Base-by-base conservation (phyloP, 2,329 filamentous ascomycete species). In the Calonectria hongkongensis region DNA sequence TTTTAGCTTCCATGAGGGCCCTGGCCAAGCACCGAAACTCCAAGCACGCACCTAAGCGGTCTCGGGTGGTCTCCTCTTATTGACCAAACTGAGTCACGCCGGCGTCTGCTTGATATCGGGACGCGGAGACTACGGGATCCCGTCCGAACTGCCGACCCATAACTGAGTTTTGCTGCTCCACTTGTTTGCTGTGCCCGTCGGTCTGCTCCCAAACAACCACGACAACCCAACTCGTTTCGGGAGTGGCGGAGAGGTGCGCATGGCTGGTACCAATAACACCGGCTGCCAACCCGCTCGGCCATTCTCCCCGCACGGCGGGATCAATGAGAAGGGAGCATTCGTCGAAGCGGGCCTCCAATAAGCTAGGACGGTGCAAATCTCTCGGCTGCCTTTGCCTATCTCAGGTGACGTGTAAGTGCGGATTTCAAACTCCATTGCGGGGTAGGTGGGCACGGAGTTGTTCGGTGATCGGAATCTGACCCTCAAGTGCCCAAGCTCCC, bases 401-500 rank as follows among this genome's bases (percentile, higher is more conserved):
- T 71, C 56, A 77, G 76, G 64, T 58, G 62, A 47, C 56, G 50
- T 56, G 47, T 50, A 60, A 45, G 72, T 79, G 76, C 78, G 77
- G 76, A 77, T 79, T 80, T 72, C 50, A 76, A 71, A 72, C 64
- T 74, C 73, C 73, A 78, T 79, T 80, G 79, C 79, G 79, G 79
- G 79, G 79, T 80, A 80, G 50, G 66, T 62, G 62, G 43, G 65
- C 43, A 71, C 79, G 79, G 79, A 79, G 77, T 73, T 76, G 76
- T 66, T 80, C 79, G 79, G 79, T 72, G 77, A 80, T 80, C 79
- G 79, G 79, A 74, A 80, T 80, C 74, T 80, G 70, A 69, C 69
- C 45, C 69, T 65, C 67, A 51, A 75, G 62, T 56, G 69, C 76
- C 74, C 72, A 70, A 74, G 68, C 70, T 73, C 50, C 73, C 74